A percentile compares a stretch with the other conserved stretches of the same genome.
These are phyloP conservation scores for Ballota nigra DNA, from an alignment of 257 asterid genomes.

Conservation along the genomic window DNA sequence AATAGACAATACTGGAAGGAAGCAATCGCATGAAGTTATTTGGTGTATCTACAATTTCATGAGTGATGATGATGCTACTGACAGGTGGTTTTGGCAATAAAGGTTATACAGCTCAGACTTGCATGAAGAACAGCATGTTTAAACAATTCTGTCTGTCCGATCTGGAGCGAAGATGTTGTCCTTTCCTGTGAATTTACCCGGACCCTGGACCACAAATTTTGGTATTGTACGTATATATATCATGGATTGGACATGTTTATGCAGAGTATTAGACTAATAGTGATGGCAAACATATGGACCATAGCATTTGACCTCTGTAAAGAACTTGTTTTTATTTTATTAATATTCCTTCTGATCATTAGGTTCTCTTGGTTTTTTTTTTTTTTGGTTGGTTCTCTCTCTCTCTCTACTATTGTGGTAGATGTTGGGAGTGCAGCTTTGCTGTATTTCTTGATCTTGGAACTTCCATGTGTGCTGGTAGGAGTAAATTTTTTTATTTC, in stretches of 20 bases:
- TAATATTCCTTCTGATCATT: background rate
- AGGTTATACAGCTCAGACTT: constrained; percentile 6
- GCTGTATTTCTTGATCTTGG: background rate
- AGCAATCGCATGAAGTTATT: constrained; percentile 5
- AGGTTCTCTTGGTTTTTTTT: background rate
- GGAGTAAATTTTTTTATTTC: background rate
- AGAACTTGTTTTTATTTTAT: background rate
- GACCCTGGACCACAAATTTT: background rate
- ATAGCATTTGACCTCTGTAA: background rate
- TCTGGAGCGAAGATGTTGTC: constrained; percentile 9
- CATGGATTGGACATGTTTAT: background rate
- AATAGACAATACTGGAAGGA: constrained; percentile 6
- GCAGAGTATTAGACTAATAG: background rate
- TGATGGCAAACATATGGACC: constrained; percentile 9
- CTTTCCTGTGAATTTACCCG: background rate
- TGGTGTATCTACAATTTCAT: background rate
- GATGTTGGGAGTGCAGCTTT: background rate
- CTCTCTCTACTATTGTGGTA: no score
- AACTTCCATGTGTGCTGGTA: background rate
- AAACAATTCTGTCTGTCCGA: background rate
- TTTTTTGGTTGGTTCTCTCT: no score
- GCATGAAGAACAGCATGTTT: constrained; percentile 1
- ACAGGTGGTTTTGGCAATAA: background rate
- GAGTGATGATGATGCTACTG: background rate
- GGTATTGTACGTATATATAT: constrained; percentile 5